phyloP scores from a whole-genome alignment of 2,329 filamentous ascomycete genomes.

The Ceratocystis variospora region DNA sequence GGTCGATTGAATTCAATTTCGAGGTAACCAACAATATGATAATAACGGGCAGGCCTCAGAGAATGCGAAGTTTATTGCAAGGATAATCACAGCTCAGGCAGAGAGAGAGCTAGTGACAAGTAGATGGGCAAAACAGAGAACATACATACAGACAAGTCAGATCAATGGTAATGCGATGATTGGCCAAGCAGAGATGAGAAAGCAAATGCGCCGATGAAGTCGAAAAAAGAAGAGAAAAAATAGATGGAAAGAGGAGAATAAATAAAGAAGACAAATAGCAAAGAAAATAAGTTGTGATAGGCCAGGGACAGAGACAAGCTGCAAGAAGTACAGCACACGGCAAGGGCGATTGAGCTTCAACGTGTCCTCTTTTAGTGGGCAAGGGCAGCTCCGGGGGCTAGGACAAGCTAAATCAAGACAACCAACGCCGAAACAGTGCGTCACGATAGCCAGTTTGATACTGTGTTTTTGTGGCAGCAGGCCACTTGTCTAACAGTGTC shows the following conservation, averaged over 20 bases:
- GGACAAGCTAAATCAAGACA: background rate
- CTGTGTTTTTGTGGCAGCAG: background rate
- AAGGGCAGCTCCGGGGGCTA: constrained; percentile 11
- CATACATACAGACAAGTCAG: background rate
- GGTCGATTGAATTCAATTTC: background rate
- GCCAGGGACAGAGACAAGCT: background rate
- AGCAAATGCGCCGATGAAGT: constrained; percentile 5
- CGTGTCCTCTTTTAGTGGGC: constrained; percentile 19
- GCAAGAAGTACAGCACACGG: background rate
- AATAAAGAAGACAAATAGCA: constrained; percentile 13
- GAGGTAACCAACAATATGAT: background rate
- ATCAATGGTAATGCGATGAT: background rate
- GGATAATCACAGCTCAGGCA: background rate
- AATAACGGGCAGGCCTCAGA: background rate
- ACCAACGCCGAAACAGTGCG: constrained; percentile 6
- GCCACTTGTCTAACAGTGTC: background rate
- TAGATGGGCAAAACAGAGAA: background rate
- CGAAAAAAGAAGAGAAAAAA: background rate
- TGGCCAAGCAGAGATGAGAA: background rate
- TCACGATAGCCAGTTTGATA: background rate
- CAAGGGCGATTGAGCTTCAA: constrained; percentile 15
- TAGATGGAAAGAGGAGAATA: constrained; percentile 23
- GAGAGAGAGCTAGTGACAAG: background rate
- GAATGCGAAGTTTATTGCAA: constrained; percentile 57
- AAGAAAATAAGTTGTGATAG: constrained; percentile 8